Evolutionary conservation across 306 rosid genomes (phyloP), one percentile per base, ranked within the genome.

Genomic region (Fragaria nilgerrensis): DNA sequence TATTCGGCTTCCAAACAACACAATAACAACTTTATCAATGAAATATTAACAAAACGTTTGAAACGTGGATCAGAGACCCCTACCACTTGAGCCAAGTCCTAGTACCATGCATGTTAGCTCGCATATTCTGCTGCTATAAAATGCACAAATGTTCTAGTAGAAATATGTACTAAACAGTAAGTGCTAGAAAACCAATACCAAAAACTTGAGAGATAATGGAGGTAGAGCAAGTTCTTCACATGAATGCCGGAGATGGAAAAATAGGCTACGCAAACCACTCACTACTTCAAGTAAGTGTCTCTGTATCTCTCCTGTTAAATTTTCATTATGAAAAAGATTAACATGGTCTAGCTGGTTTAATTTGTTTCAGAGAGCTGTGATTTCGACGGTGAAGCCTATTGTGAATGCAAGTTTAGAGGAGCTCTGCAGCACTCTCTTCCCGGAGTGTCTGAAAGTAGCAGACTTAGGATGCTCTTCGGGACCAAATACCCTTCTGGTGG

Each of bases 391-490:
- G 45, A 78, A 75, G 75, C 81, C 80, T 1, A 47, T 49, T 4
- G 44, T 83, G 5, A 77, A 74, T 32, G 80, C 83, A 43, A 75
- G 77, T 27, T 41, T 84, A 6, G 76, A 4, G 44, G 75, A 53
- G 70, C 29, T 75, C 10, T 80, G 50, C 36, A 12, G 56, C 12
- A 16, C 22, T 1, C 25, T 13, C 9, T n/a, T 29, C 41, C 85
- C 87, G 12, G 68, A 66, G 0, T 85, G 87, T 45, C 37, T 87
- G 59, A 81, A 63, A 76, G 77, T 87, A 52, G 88, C 87, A 25
- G 85, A 87, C 41, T 81, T 88, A 7, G 91, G 91, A 1, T 85
- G 91, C 65, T 85, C 91, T 29, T 81, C 80, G 0, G 86, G 86
- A 20, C 83, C 85, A 2, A 87, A 80, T 63, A 75, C 88, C 43